A percentile compares a stretch with the other conserved stretches of the same genome.
Evolutionary conservation across 116 monocot genomes (phyloP).

Genomic region (Papilionanthe hybrid): DNA sequence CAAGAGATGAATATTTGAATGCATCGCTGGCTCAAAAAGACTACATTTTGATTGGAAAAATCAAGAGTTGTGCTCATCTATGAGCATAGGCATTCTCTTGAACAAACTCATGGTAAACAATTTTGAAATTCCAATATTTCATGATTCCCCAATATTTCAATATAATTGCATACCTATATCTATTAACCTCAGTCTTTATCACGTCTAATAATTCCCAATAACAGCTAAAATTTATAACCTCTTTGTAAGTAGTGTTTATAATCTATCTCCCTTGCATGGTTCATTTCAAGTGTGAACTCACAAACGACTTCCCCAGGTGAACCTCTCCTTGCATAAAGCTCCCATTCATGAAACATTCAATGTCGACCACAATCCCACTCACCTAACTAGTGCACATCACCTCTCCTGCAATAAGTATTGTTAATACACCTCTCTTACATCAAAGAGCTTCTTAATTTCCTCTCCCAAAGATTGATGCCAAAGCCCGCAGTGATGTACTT

Average conservation of each 20-base stretch:
- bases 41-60: no score
- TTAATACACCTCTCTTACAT: background rate
- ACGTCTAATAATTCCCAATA: background rate
- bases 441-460: background rate
- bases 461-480: no score
- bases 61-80: no score
- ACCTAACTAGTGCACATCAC: background rate
- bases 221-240: background rate
- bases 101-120: no score
- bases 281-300: background rate
- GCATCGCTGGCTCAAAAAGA: no score
- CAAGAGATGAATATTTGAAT: no score
- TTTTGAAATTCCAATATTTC: background rate
- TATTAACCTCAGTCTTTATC: background rate
- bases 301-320: background rate
- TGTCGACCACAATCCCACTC: background rate
- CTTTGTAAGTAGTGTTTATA: background rate
- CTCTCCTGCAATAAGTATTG: background rate
- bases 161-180: background rate
- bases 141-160: background rate
- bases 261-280: background rate
- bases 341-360: background rate
- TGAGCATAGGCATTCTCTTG: no score
- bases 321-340: no score
- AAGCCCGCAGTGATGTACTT: no score